A percentile compares a stretch with the other conserved stretches of the same genome.
Conservation (phyloP, 2,329 filamentous ascomycete genomes). For the Aspergillus aculeatus region DNA sequence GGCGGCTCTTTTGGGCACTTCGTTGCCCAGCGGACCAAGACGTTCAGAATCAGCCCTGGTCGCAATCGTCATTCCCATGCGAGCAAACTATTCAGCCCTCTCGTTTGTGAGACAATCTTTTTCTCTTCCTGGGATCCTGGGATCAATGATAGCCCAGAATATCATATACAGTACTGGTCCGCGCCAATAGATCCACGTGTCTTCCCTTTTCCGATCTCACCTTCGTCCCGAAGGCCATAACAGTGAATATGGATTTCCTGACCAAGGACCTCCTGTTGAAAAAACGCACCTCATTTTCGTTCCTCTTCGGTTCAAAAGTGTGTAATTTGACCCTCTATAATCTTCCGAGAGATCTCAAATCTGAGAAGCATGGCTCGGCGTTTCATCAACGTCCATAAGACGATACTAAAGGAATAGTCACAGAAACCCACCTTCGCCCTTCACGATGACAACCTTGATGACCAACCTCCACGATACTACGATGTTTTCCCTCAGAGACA, state of each 20-base stretch:
- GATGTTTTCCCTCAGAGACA: slow-evolving; percentile 22
- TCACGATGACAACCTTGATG: slow-evolving; percentile 5
- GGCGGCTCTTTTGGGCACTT: not conserved
- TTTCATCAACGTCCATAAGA: not conserved
- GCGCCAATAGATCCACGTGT: not conserved
- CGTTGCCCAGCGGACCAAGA: not conserved
- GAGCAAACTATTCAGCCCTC: not conserved
- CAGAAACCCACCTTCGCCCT: slow-evolving; percentile 19
- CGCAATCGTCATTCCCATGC: not conserved
- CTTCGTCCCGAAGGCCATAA: not conserved
- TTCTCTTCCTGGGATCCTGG: not conserved
- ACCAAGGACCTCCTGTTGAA: slow-evolving; percentile 11
- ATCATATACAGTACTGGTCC: not conserved
- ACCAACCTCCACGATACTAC: slow-evolving; percentile 26
- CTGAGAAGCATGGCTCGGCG: not conserved
- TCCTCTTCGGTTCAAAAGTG: slow-evolving; percentile 20
- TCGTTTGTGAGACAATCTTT: not conserved
- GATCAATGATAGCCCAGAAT: not conserved
- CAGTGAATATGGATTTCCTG: slow-evolving; percentile 16
- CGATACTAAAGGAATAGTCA: not conserved
- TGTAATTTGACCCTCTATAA: not conserved
- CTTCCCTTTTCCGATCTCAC: not conserved
- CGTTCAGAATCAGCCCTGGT: not conserved
- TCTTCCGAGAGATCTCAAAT: not conserved
- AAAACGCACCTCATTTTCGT: slow-evolving; percentile 17